Percentiles rank a stretch among this genome's conserved stretches.
Evolutionary conservation across 371 early-diverging fungal species (phyloP).

Genomic region (Actinomucor elegans): DNA sequence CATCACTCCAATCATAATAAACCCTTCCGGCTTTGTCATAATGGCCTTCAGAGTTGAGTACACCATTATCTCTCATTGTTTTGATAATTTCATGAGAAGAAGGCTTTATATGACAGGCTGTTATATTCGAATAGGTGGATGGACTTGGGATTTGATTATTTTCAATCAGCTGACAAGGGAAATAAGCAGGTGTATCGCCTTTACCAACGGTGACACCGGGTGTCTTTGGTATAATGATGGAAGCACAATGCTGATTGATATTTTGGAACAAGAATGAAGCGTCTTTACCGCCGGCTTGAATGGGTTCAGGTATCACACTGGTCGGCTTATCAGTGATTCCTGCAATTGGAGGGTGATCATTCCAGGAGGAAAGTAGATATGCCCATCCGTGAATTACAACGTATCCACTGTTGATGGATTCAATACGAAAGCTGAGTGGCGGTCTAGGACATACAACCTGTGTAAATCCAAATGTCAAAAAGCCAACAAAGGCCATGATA

Average conservation of each 20-base stretch:
- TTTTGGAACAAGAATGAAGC: conserved; percentile 80
- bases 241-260: conserved; percentile 59
- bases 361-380: conserved; percentile 58
- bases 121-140: conserved; percentile 44
- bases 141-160: conserved; percentile 44
- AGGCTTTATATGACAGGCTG: conserved; percentile 67
- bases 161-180: conserved; percentile 69
- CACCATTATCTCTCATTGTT: conserved; percentile 34
- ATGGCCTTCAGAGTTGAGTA: conserved; percentile 35
- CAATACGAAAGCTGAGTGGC: conserved; percentile 40
- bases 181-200: conserved; percentile 55
- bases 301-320: conserved; percentile 62
- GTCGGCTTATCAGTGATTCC: conserved; percentile 34
- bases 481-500: conserved; percentile 73
- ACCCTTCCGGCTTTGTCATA: conserved; percentile 58
- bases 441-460: conserved; percentile 59
- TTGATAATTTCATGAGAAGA: conserved; percentile 37
- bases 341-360: conserved; percentile 52
- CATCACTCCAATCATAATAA: conserved; percentile 76
- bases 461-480: conserved; percentile 74
- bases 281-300: conserved; percentile 73
- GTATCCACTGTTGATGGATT: conserved; percentile 44
- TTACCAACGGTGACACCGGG: conserved; percentile 19
- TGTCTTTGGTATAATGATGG: conserved; percentile 47
- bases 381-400: conserved; percentile 62